Conservation (phyloP, 495 filamentous ascomycete species). For the Cryomyces minteri region DNA sequence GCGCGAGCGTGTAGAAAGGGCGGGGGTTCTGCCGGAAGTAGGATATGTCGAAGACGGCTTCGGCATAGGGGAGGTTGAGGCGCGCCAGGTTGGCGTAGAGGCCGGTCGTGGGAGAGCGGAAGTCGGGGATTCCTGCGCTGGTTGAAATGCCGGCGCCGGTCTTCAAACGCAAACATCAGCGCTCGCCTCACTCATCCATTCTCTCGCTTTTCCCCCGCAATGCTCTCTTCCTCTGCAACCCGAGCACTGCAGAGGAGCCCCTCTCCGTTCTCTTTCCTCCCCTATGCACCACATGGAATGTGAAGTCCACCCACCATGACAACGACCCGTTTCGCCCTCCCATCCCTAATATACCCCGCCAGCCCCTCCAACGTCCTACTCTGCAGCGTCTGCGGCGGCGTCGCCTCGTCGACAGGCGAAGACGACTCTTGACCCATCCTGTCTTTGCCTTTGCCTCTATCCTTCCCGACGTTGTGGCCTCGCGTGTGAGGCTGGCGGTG, state of each 20-base stretch:
- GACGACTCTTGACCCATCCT: slow-evolving; percentile 59
- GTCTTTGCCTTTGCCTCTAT: slow-evolving; percentile 3
- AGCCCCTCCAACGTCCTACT: slow-evolving; percentile 50
- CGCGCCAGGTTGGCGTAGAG: slow-evolving; percentile 70
- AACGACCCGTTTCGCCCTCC: slow-evolving; percentile 47
- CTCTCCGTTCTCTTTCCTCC: no score
- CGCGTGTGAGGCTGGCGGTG: slow-evolving; percentile 10
- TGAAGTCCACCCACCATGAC: slow-evolving; percentile 33
- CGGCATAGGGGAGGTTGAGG: slow-evolving; percentile 67
- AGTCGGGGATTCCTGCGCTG: slow-evolving; percentile 42
- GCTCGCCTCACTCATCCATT: no score
- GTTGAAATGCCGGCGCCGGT: slow-evolving; percentile 39
- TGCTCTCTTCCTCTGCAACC: no score
- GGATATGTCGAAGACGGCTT: slow-evolving; percentile 64
- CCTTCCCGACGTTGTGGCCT: slow-evolving; percentile 9
- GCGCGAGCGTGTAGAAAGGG: slow-evolving; percentile 83
- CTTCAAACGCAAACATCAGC: slow-evolving; percentile 8
- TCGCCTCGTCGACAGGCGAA: slow-evolving; percentile 39
- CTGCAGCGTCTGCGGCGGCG: slow-evolving; percentile 42
- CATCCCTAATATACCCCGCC: slow-evolving; percentile 55
- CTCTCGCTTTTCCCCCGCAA: no score
- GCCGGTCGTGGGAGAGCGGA: slow-evolving; percentile 56
- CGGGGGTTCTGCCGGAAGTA: slow-evolving; percentile 72
- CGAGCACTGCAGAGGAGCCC: no score
- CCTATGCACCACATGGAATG: no score